Conservation (phyloP, 345 rosid genomes). For the Ailanthus altissimus region DNA sequence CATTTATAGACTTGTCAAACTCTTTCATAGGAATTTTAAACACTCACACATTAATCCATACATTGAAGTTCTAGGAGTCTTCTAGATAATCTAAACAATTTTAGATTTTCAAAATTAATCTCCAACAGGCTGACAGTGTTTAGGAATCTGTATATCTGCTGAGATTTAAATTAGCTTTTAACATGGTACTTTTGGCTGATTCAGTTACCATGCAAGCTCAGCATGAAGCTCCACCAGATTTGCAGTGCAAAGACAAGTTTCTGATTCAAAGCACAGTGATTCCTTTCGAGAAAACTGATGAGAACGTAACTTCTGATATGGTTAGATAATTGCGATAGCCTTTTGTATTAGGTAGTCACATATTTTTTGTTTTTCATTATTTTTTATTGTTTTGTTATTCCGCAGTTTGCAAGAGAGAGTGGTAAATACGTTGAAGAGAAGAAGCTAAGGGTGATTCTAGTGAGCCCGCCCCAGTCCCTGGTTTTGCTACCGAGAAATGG, state of each 20-base stretch:
- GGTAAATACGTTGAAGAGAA: slow-evolving; percentile 46
- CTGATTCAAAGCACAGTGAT: slow-evolving; percentile 50
- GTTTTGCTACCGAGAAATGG: slow-evolving; percentile 37
- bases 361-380: not conserved
- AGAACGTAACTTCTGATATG: slow-evolving; percentile 42
- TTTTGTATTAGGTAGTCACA: slow-evolving; percentile 3
- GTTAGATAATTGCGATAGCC: slow-evolving; percentile 27
- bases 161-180: not conserved
- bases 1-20: too few relatives aligned
- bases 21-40: too few relatives aligned
- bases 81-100: too few relatives aligned
- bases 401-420: slow-evolving; percentile 47
- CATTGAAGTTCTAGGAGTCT: too few relatives aligned
- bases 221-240: slow-evolving; percentile 46
- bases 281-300: slow-evolving; percentile 44
- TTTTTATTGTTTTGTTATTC: not conserved
- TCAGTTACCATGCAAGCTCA: slow-evolving; percentile 61
- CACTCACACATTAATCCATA: too few relatives aligned
- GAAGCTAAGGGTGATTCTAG: slow-evolving; percentile 50
- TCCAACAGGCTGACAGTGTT: not conserved
- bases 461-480: slow-evolving; percentile 38
- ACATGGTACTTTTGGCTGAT: slow-evolving; percentile 7
- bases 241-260: slow-evolving; percentile 65
- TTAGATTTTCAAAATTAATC: too few relatives aligned
- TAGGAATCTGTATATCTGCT: not conserved